Base-by-base conservation (phyloP, 148 eudicot species). In the Chenopodium berlandieri region DNA sequence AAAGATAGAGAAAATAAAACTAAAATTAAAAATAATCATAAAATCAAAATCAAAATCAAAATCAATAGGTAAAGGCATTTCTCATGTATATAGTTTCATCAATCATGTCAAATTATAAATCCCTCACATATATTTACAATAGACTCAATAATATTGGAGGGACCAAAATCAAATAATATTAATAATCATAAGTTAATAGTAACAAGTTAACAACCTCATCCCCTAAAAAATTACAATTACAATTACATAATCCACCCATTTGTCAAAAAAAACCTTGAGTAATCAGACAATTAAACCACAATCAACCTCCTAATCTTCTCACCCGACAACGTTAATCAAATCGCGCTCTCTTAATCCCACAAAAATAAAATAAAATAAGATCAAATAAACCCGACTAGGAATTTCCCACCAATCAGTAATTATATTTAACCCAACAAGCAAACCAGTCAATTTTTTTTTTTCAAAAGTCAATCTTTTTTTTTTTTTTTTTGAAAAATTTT, bases 101-200 rank as follows among this genome's bases (percentile, higher is more conserved):
- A 79, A 40, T 63, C 31, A 22, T 32, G 22, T 75, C 75, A 79
- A 37, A 63, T 75, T 27, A 74, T 47, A 47, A 44, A 71, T 80
- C 31, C 52, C 76, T 76, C 76, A 75, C 34, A 47, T 58, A 76
- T 83, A 80, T 80, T 70, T 84, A 79, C 86, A 84, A 84, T 76
- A 72, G 37, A 23, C 17, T 72, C 73, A 79, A 79, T 30, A 65
- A 60, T 60, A 79, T 69, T 44, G 12, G 77, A 79, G 58, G 71
- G 82, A 79, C 58, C 69, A 79, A 79, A 74, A 75, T 64, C 75
- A 83, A 75, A 64, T 37, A 50, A 83, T 73, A 3, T 14, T 56
- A 56, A 56, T 56, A 17, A 56, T 50, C 8, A 48, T 22, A 34
- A 32, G 69, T 78, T 74, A 32, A 83, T 40, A 40, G 5, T 40